Conservation (phyloP, 2,329 filamentous ascomycete genomes). For the Ceratocystis diversiconidia region DNA sequence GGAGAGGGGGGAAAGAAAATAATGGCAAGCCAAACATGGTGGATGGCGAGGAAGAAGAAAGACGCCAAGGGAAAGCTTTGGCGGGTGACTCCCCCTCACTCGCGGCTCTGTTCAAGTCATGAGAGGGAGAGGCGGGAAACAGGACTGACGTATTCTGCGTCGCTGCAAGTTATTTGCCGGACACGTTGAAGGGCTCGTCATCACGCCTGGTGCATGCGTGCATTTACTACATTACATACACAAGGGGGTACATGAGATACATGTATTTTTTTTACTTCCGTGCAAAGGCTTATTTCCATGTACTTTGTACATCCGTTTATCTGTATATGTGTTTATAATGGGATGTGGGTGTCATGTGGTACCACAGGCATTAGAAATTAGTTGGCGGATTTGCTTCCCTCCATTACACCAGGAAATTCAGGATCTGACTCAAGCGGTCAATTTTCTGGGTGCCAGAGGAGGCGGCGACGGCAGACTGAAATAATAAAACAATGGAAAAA, state of each 20-base stretch:
- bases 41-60: too few species aligned
- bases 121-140: not conserved
- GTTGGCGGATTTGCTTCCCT: slow-evolving; percentile 4
- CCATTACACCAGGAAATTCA: not conserved
- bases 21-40: too few species aligned
- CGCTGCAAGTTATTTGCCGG: not conserved
- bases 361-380: slow-evolving; percentile 5
- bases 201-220: not conserved
- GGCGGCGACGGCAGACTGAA: not conserved
- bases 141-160: not conserved
- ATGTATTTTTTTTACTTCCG: not conserved
- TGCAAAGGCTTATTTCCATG: not conserved
- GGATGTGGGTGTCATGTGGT: slow-evolving; percentile 1
- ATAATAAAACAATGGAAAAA: not conserved
- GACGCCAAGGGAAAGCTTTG: too few species aligned
- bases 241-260: not conserved
- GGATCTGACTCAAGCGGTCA: not conserved
- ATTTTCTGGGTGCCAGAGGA: not conserved
- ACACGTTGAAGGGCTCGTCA: not conserved
- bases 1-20: too few species aligned
- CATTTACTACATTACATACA: not conserved
- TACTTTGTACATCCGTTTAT: not conserved
- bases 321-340: not conserved
- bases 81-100: too few species aligned
- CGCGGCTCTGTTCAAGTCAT: too few species aligned